Base-by-base conservation (phyloP, 768 basidiomycete species). In the Phlegmacium glaucopus region DNA sequence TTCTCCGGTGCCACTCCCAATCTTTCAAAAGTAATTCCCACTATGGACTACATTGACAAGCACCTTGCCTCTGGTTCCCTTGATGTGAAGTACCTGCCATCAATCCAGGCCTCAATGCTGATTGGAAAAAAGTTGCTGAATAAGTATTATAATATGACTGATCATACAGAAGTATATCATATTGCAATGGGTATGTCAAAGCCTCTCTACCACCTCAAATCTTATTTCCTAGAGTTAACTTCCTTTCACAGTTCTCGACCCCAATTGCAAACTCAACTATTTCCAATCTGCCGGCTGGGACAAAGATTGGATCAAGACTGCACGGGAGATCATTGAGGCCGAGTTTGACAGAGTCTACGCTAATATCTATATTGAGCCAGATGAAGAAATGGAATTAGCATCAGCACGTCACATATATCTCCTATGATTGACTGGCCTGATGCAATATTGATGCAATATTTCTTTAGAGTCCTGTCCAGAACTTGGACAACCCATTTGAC, bases 71-170 rank as follows among this genome's bases (percentile, higher is more conserved):
- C 30, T 32, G 30, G 30, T 13, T 32, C 30, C 13, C 13, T 8
- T 8, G 13, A 32, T 32, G 30, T 8, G 30, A 32, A 32, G 30
- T 32, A 32, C 13, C 30, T 32, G 8, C 30, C 30, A 32, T 32
- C 30, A 32, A 32, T 32, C 13, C 30, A 32, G 30, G 30, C 13
- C 9, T 32, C 30, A 32, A 32, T 32, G 30, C 30, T 32, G 0
- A 45, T 63, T 34, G 59, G 55, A 1, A 61, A 65, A 49, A 53
- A 53, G 27, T 59, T 52, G 2, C 45, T 68, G 9, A 68, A 69
- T 50, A 47, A 51, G n/a, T 68, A 69, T 49, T 68, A 69, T 50
- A 47, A 43, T 39, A 39, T 54, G 16, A 65, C 62, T 0, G 64
- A 69, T 46, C 25, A 50, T 9, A 62, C 65, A 0, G 55, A 63